Evolutionary conservation across 306 rosid species (phyloP).

Genomic region (Abrus precatorius): DNA sequence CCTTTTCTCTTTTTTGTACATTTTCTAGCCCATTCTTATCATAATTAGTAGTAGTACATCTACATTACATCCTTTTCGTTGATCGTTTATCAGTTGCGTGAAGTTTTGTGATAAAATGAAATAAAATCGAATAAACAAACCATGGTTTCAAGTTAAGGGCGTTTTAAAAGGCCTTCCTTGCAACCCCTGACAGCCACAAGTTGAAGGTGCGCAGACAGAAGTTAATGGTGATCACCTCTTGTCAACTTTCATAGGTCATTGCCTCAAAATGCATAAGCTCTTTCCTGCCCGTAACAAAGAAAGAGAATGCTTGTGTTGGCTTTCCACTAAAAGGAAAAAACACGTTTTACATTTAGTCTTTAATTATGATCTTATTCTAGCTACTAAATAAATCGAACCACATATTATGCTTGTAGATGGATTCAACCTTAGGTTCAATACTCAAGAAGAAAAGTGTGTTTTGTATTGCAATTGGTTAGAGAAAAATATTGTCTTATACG

Average conservation of each 20-base stretch:
- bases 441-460: conserved; percentile 39
- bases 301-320: conserved; percentile 51
- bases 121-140: neutral
- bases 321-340: conserved; percentile 55
- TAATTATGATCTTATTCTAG: conserved; percentile 25
- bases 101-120: conserved; percentile 58
- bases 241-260: conserved; percentile 47
- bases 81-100: conserved; percentile 42
- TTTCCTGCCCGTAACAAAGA: conserved; percentile 63
- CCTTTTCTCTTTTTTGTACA: neutral
- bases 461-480: conserved; percentile 31
- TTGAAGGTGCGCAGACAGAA: conserved; percentile 41
- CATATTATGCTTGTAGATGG: neutral
- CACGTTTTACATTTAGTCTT: conserved; percentile 38
- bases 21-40: conserved; percentile 10
- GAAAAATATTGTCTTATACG: conserved; percentile 40
- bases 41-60: neutral
- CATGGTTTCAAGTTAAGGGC: conserved; percentile 27
- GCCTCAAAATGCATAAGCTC: conserved; percentile 55
- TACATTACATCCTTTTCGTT: conserved; percentile 41
- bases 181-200: conserved; percentile 47
- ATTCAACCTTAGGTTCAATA: conserved; percentile 16
- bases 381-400: conserved; percentile 30
- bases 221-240: conserved; percentile 39
- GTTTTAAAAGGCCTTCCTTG: neutral